A percentile compares a stretch with the other conserved stretches of the same genome.
These are phyloP conservation scores for Dipteronia sinensis DNA, from an alignment of 345 rosid species.

Conservation along the genomic window DNA sequence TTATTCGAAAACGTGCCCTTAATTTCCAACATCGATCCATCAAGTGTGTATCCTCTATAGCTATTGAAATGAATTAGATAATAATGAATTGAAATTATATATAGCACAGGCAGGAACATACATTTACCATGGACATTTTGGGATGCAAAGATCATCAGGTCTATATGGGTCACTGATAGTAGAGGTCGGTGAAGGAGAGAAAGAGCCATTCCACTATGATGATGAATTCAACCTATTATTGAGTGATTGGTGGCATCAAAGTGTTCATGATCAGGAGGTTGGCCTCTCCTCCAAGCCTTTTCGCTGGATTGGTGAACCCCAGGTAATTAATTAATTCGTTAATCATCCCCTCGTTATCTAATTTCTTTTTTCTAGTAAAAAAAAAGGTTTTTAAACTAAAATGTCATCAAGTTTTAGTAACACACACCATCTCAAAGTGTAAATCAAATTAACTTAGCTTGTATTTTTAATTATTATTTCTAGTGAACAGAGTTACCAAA, in stretches of 20 bases:
- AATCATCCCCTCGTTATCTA: not conserved
- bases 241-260: slow-evolving; percentile 87
- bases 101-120: slow-evolving; percentile 71
- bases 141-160: slow-evolving; percentile 91
- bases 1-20: too few species aligned
- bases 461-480: too few species aligned
- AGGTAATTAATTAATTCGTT: slow-evolving; percentile 38
- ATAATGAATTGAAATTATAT: not conserved
- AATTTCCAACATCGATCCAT: too few species aligned
- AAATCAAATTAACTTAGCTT: too few species aligned
- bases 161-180: slow-evolving; percentile 68
- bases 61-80: too few species aligned
- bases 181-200: slow-evolving; percentile 49
- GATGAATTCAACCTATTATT: slow-evolving; percentile 59
- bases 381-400: too few species aligned
- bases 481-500: too few species aligned
- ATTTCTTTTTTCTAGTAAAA: too few species aligned
- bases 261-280: slow-evolving; percentile 59
- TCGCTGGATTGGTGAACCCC: slow-evolving; percentile 84
- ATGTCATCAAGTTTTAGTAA: too few species aligned
- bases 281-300: slow-evolving; percentile 71
- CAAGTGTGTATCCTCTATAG: too few species aligned
- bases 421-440: too few species aligned
- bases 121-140: slow-evolving; percentile 84
- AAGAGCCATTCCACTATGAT: slow-evolving; percentile 68